Percentiles rank a stretch among this genome's conserved stretches.
Conservation (phyloP, 2,329 filamentous ascomycete genomes). For the Hawksworthiomyces lignivorus region DNA sequence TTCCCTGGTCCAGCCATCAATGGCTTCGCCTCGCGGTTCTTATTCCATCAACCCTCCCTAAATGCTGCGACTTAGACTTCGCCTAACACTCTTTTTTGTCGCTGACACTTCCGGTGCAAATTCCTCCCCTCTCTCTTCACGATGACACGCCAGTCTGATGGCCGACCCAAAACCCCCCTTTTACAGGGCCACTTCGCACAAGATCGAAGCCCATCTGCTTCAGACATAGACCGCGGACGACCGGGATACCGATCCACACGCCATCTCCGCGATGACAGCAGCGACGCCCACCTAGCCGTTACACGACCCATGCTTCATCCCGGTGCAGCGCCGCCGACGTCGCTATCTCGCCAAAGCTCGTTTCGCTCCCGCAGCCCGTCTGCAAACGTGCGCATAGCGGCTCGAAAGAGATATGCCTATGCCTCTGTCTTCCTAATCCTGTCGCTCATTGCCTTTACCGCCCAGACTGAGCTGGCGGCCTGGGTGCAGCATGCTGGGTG, state of each 20-base stretch:
- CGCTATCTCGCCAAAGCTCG: conserved; percentile 46
- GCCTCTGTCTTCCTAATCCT: conserved; percentile 76
- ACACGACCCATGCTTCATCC: no score
- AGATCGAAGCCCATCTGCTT: neutral
- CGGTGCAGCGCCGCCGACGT: no score
- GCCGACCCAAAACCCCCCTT: conserved; percentile 4
- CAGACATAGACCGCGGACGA: conserved; percentile 9
- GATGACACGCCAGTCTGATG: conserved; percentile 4
- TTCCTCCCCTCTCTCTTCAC: neutral
- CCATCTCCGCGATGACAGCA: neutral
- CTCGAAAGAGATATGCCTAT: conserved; percentile 72
- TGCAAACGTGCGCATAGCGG: conserved; percentile 52
- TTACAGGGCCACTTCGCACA: neutral
- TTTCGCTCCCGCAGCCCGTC: conserved; percentile 75
- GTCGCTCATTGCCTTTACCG: conserved; percentile 78
- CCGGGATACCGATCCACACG: conserved; percentile 7
- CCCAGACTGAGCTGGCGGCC: conserved; percentile 92
- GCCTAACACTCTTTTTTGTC: neutral
- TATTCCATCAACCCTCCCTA: no score
- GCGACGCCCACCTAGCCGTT: no score
- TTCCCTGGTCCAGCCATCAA: no score
- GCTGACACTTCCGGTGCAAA: no score
- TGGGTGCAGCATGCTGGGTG: conserved; percentile 92
- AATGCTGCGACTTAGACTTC: no score
- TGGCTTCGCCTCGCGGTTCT: no score